Evolutionary conservation across 208 protist species (phyloP), one percentile per base, ranked within the genome.

Genomic region (Trypanosoma boissoni): DNA sequence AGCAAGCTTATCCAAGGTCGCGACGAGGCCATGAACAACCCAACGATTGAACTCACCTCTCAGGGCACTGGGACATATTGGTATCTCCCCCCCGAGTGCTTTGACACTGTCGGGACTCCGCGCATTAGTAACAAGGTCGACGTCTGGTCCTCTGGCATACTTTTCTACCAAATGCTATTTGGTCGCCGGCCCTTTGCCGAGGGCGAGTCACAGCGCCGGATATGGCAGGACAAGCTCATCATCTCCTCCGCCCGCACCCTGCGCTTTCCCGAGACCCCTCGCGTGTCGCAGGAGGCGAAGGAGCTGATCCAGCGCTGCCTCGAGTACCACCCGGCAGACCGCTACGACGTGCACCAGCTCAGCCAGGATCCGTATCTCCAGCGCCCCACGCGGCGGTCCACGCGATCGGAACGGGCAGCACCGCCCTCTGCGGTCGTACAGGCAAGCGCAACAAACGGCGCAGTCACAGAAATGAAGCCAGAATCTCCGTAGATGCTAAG

Each of bases 151-250:
- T 83, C 80, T 7, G 97, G 96, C 18, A 86, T 98, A 2, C 92
- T 99, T 28, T 96, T 98, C 55, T 99, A 94, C 54, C 92, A 98
- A 59, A 97, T 97, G 88, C 82, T 99, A 7, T 98, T 89, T 59
- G 96, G 95, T 10, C 56, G 76, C 12, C 82, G 92, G 21, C 97
- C 97, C 0, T 99, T 98, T 61, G 97, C 96, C 7, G 78, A 98
- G 58, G 85, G 92, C 16, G 67, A 92, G 44, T 92, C 84, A 31
- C 94, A 97, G 73, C 79, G 88, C 43, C 67, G 73, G 24, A 92
- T 92, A 23, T 92, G 86, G 86, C 75, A 89, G 52, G 76, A 92
- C 52, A 80, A 86, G 61, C 70, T 89, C 28, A 92, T 92, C 53
- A 42, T 88, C 16, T 76, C 72, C 27, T 74, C 81, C 24, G 81